Conservation (phyloP, 139 green algal species). For the Spirogloea muscicola region DNA sequence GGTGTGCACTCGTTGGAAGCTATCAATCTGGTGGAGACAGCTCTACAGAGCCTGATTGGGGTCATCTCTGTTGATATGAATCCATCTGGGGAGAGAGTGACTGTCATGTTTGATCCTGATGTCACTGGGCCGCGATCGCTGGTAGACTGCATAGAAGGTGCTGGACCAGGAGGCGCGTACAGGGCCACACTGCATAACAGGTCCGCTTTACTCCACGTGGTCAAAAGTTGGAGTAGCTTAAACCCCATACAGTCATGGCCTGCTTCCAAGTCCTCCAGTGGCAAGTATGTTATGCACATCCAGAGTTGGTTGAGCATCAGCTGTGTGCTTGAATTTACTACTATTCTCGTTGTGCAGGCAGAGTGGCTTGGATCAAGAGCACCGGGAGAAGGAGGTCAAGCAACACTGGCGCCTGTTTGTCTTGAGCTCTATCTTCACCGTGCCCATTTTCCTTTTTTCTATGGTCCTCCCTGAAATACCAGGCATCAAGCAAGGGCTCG, state of each 20-base stretch:
- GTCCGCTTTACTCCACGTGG: neutral
- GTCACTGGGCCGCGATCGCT: conserved; percentile 64
- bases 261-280: too few relatives aligned
- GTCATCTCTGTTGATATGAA: neutral
- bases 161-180: neutral
- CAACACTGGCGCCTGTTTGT: conserved; percentile 15
- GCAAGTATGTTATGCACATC: too few relatives aligned
- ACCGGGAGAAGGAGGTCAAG: conserved; percentile 10
- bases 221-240: neutral
- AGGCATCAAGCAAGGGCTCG: conserved; percentile 36
- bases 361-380: too few relatives aligned
- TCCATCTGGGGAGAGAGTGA: neutral
- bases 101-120: conserved; percentile 62
- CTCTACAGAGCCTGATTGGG: neutral
- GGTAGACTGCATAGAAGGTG: conserved; percentile 58
- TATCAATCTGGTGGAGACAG: neutral
- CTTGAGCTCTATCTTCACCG: conserved; percentile 63
- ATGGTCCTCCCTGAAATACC: conserved; percentile 80
- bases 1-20: neutral
- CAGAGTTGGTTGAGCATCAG: neutral
- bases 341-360: too few relatives aligned
- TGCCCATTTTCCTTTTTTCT: conserved; percentile 82
- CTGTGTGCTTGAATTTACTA: too few relatives aligned
- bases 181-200: too few relatives aligned
- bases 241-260: too few relatives aligned